Evolutionary conservation across 768 basidiomycete species (phyloP).

Genomic region (Hemileccinum rubropunctum): DNA sequence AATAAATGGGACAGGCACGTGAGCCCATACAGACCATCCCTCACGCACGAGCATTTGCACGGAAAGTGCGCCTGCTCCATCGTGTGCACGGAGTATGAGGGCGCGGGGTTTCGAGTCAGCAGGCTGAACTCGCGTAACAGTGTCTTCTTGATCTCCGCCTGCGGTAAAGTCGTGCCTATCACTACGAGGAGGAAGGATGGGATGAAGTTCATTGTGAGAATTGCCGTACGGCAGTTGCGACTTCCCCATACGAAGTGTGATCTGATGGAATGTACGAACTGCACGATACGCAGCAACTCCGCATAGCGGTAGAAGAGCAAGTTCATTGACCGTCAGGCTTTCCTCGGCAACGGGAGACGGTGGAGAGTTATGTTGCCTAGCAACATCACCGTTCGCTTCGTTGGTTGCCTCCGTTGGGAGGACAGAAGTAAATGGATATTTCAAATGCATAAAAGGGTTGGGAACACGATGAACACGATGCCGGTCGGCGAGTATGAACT

Average conservation of each 20-base stretch:
- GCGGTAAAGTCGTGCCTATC: conserved; percentile 26
- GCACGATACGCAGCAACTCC: conserved; percentile 84
- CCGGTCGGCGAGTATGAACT: conserved; percentile 83
- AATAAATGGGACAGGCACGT: conserved; percentile 44
- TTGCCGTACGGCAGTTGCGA: conserved; percentile 23
- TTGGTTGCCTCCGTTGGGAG: conserved; percentile 9
- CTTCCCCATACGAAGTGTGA: conserved; percentile 25
- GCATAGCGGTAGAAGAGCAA: conserved; percentile 75
- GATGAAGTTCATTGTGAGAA: conserved; percentile 28
- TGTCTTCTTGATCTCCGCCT: conserved; percentile 23
- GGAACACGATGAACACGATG: conserved; percentile 74
- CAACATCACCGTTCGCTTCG: conserved; percentile 7
- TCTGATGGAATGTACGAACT: conserved; percentile 58
- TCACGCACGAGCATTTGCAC: conserved; percentile 70
- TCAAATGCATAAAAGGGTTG: conserved; percentile 46
- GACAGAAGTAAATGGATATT: conserved; percentile 20
- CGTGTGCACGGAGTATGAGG: conserved; percentile 74
- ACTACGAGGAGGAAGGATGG: conserved; percentile 23
- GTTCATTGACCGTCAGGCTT: conserved; percentile 59
- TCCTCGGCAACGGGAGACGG: conserved; percentile 6
- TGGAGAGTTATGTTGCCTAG: conserved; percentile 9
- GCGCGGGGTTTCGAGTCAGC: conserved; percentile 33
- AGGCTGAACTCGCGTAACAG: not conserved
- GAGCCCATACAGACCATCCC: conserved; percentile 76
- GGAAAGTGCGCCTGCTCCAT: conserved; percentile 72